Conservation (phyloP, 129 eudicot species). For the Artemisia tridentata region DNA sequence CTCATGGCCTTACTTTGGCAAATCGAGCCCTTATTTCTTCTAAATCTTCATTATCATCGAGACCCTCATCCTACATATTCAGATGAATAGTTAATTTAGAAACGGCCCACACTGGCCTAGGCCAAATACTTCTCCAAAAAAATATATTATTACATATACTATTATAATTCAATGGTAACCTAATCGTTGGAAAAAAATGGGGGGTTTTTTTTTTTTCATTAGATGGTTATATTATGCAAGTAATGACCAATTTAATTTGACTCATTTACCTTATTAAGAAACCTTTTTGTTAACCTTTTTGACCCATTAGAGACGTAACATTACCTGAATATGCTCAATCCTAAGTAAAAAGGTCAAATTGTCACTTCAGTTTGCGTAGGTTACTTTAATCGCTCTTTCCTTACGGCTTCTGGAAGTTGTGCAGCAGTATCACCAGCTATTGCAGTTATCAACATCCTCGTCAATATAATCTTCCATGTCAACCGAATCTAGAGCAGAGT, state of each 20-base stretch:
- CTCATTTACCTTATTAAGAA: no score
- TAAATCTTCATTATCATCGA: conserved; percentile 81
- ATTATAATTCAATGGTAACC: no score
- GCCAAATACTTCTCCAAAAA: background rate
- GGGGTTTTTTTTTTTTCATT: no score
- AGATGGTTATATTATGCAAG: no score
- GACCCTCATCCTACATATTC: conserved; percentile 53
- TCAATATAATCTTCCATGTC: conserved; percentile 95
- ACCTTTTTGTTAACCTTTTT: background rate
- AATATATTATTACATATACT: background rate
- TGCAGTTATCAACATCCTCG: conserved; percentile 97
- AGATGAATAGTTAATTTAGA: conserved; percentile 13
- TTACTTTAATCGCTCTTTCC: conserved; percentile 68
- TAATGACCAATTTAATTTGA: no score
- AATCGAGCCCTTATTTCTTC: no score
- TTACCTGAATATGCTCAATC: background rate
- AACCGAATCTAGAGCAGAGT: conserved; percentile 80
- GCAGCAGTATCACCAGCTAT: no score
- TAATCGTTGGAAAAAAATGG: no score
- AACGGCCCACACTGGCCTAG: background rate
- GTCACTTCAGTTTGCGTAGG: conserved; percentile 42
- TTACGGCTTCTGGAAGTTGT: conserved; percentile 75
- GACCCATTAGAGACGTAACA: background rate
- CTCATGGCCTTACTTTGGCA: conserved; percentile 78
- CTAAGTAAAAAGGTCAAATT: background rate